Percentiles rank a stretch among this genome's conserved stretches.
Evolutionary conservation across 352 stramenopile species (phyloP).

Genomic region (Elongisporangium prolatum): DNA sequence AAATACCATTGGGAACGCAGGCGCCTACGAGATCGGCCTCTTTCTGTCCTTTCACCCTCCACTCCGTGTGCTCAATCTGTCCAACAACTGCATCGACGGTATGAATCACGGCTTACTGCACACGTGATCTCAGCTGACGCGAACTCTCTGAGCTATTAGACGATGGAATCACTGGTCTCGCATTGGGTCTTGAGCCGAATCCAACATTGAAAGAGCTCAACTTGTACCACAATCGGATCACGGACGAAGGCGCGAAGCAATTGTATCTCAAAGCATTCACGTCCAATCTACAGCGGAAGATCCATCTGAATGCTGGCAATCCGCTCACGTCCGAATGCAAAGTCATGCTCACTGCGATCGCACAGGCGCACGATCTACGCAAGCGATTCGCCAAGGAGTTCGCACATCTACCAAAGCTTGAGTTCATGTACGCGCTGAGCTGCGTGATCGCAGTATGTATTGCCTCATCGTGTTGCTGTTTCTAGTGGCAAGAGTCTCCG

Average conservation of each 20-base stretch:
- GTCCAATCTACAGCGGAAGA: constrained; percentile 34
- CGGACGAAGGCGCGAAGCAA: constrained; percentile 34
- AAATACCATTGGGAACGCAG: constrained; percentile 38
- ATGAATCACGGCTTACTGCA: constrained; percentile 1
- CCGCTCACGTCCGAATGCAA: constrained; percentile 40
- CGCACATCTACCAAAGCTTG: constrained; percentile 23
- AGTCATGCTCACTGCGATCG: constrained; percentile 44
- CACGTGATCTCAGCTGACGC: neutral
- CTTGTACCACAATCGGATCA: constrained; percentile 48
- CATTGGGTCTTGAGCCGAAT: constrained; percentile 42
- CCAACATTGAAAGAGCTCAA: constrained; percentile 39
- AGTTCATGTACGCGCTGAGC: constrained; percentile 21
- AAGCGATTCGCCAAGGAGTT: constrained; percentile 48
- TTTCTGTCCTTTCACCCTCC: constrained; percentile 35
- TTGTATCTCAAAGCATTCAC: constrained; percentile 48
- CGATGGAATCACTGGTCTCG: constrained; percentile 23
- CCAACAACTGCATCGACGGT: constrained; percentile 48
- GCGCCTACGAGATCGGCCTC: constrained; percentile 30
- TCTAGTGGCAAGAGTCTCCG: constrained; percentile 31
- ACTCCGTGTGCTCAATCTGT: constrained; percentile 42
- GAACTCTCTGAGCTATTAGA: constrained; percentile 15
- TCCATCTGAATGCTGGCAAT: constrained; percentile 35
- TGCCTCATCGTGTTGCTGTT: neutral
- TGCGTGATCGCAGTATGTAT: too few relatives aligned
- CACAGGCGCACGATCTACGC: constrained; percentile 47